A percentile compares a stretch with the other conserved stretches of the same genome.
Conservation (phyloP, 345 rosid species). For the Linum trigynum region DNA sequence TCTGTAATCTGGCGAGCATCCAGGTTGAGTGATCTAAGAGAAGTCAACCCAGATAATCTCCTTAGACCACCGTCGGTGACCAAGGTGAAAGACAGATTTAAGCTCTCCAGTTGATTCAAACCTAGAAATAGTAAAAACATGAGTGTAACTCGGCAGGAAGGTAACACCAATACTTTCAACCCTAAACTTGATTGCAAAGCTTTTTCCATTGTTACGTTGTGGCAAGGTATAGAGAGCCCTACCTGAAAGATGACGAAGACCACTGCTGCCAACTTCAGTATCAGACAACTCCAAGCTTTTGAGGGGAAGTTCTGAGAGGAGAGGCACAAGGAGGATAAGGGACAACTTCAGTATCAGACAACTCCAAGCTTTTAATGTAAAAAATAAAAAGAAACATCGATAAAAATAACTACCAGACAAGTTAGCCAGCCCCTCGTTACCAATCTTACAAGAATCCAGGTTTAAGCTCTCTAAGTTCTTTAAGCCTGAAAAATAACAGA, state of each 20-base stretch:
- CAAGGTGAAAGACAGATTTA: slow-evolving; percentile 73
- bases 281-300: slow-evolving; percentile 84
- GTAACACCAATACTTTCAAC: too few species aligned
- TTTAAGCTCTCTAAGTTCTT: slow-evolving; percentile 12
- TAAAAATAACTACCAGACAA: slow-evolving; percentile 6
- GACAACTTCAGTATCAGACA: slow-evolving; percentile 79
- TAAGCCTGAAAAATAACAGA: slow-evolving; percentile 2
- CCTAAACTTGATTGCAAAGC: neutral
- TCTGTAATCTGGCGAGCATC: slow-evolving; percentile 83
- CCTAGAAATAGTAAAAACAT: slow-evolving; percentile 29
- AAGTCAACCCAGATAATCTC: slow-evolving; percentile 60
- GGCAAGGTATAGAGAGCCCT: slow-evolving; percentile 8
- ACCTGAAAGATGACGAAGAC: slow-evolving; percentile 73
- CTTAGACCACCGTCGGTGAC: slow-evolving; percentile 60
- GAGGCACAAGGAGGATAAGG: neutral
- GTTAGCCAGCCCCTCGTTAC: slow-evolving; percentile 13
- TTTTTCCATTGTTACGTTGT: neutral
- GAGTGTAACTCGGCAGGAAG: neutral
- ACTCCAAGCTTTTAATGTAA: slow-evolving; percentile 60
- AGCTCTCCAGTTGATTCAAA: slow-evolving; percentile 57
- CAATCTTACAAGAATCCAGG: slow-evolving; percentile 16
- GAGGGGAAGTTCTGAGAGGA: slow-evolving; percentile 46
- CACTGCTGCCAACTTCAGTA: slow-evolving; percentile 63
- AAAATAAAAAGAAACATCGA: neutral
- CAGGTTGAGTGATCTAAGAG: slow-evolving; percentile 71